phyloP scores from a whole-genome alignment of 306 rosid genomes.

The Trifolium dubium region DNA sequence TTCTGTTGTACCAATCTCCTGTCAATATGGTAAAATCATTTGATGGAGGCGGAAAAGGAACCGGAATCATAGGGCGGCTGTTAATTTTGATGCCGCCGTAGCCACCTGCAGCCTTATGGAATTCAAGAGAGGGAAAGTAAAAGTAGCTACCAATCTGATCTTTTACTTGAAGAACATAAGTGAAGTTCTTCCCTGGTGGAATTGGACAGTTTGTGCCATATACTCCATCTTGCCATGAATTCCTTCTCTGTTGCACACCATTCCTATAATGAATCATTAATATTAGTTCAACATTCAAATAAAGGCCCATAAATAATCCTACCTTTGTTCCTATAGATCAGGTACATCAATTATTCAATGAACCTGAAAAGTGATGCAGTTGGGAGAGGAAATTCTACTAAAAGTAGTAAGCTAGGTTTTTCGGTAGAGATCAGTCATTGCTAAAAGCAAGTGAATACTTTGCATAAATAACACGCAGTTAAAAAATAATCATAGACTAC shows the following conservation, averaged over 20 bases:
- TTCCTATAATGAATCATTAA: constrained; percentile 57
- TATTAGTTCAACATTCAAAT: constrained; percentile 3
- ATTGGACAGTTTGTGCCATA: constrained; percentile 91
- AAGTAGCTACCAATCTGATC: constrained; percentile 95
- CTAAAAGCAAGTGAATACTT: no score
- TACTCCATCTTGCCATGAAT: constrained; percentile 96
- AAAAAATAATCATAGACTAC: no score
- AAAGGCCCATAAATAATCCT: background rate
- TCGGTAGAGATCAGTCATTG: no score
- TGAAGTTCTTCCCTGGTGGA: constrained; percentile 83
- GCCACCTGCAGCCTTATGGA: constrained; percentile 94
- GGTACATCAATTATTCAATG: no score
- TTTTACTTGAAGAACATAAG: constrained; percentile 85
- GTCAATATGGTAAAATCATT: constrained; percentile 80
- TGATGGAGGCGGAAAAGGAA: constrained; percentile 83
- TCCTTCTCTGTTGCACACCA: constrained; percentile 88
- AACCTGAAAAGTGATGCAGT: no score
- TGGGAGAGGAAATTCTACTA: no score
- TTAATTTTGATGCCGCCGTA: constrained; percentile 76
- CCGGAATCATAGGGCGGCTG: constrained; percentile 79
- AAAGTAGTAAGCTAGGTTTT: no score
- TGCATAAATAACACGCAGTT: no score
- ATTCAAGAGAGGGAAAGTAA: constrained; percentile 84
- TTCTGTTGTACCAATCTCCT: constrained; percentile 86
- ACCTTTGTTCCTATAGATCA: no score